Base-by-base conservation (phyloP, 2,329 filamentous ascomycete genomes). In the Nothomitra cinnamomea region DNA sequence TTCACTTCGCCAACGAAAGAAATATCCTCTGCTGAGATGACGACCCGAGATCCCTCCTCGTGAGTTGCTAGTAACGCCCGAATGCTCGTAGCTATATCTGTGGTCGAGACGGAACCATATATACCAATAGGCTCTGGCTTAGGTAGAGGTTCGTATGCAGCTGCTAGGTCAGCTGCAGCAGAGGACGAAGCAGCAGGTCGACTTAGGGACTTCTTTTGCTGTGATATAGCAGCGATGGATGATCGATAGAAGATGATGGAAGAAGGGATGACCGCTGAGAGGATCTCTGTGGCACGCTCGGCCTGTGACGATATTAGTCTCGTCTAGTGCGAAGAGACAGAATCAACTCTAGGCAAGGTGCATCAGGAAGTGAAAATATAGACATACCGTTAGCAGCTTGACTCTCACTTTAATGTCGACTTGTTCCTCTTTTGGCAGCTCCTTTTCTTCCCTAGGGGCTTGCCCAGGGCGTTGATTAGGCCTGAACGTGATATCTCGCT, bases 21-120 rank as follows among this genome's bases (percentile, higher is more conserved):
- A 36, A 80, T 67, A 57, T 79, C 72, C 35, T 70, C 67, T 52
- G 76, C 69, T 2, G 65, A 64, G 21, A 79, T 54, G 17, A 72
- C 67, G 2, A 79, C 69, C 17, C 70, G 66, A 32, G 68, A 66
- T 25, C 73, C 74, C 62, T 77, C 71, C 53, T 73, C 69, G 58
- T 76, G 72, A 54, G 70, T 68, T 36, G 69, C 70, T 57, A 78
- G 64, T 22, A 71, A 67, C 42, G 67, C 67, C 55, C 68, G 71
- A 54, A 79, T 67, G 22, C 68, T 71, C 15, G 65, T 61, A 6
- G 68, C 69, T 53, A 80, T 66, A 60, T 80, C 76, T 22, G 66
- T 62, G 6, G 70, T 71, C n/a, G 73, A 72, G 2, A 80, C 74
- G 2, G 73, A 75, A 24, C 76, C 76, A 58, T 75, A 73, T 50